Base-by-base conservation (phyloP, 2,329 filamentous ascomycete genomes). In the Samsoniella hepiali region DNA sequence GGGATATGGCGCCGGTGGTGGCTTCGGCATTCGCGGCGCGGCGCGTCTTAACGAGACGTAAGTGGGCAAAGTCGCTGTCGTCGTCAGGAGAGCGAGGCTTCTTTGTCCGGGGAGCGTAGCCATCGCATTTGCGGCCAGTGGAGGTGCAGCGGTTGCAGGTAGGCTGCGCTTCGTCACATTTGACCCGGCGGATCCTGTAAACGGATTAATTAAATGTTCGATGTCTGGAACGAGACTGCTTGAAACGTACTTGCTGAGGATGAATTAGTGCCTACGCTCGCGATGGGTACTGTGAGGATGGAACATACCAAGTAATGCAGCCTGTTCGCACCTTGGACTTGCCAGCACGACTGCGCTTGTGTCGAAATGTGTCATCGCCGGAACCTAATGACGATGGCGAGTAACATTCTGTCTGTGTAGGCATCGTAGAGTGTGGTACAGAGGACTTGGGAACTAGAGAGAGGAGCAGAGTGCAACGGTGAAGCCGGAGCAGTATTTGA, bases 101-200 rank as follows among this genome's bases (percentile, higher is more conserved):
- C 50, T 22, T 58, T 27, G 53, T 13, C 11, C 38, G 38, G 3
- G 55, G 55, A 17, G 40, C 73, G 67, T 79, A 78, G 53, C 74
- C 74, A 63, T 76, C 74, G 63, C 74, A 76, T 59, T 68, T 72
- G 32, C 73, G 69, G 3, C 74, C 73, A 4, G 73, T 75, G 3
- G 71, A 72, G 13, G 70, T 72, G 66, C 75, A 77, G 38, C 72
- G 70, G 27, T 71, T 64, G 44, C 60, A 63, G 7, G 51, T 40
- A 1, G 60, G 60, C 7, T 34, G 32, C 5, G 36, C 60, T 50
- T 63, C 60, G 42, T 63, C 60, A 51, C 60, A 63, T 55, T 62
- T 62, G 27, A 62, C 59, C n/a, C 59, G 29, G 62, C 75, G 70
- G 42, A 75, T 77, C 67, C 74, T 75, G 40, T 5, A 49, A 50